These are phyloP conservation scores for Arthrobotrys musiformis DNA, from an alignment of 2,329 filamentous ascomycete genomes.

Conservation along the genomic window DNA sequence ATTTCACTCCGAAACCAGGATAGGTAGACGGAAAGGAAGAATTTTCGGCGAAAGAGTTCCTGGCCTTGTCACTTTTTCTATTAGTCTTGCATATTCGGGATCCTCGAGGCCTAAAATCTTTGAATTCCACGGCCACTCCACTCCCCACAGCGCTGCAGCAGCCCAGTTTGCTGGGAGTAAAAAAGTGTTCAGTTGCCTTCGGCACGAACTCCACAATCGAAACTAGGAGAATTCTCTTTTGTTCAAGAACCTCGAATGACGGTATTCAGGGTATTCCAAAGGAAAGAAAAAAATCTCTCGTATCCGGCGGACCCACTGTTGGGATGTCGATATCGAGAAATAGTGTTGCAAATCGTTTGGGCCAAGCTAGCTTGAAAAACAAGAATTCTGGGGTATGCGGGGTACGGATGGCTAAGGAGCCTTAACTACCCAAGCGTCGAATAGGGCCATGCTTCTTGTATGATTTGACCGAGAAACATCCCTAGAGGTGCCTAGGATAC, in stretches of 20 bases:
- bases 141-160: too few relatives aligned
- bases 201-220: conserved; percentile 33
- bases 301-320: conserved; percentile 28
- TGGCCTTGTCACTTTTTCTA: neutral
- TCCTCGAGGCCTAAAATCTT: too few relatives aligned
- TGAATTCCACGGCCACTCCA: too few relatives aligned
- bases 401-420: conserved; percentile 29
- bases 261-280: conserved; percentile 38
- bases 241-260: conserved; percentile 29
- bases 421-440: conserved; percentile 21
- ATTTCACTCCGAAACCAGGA: conserved; percentile 19
- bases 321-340: conserved; percentile 27
- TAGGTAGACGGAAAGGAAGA: conserved; percentile 37
- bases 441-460: neutral
- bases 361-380: conserved; percentile 38
- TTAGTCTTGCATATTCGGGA: neutral
- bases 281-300: neutral
- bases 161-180: too few relatives aligned
- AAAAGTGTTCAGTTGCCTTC: conserved; percentile 41
- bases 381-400: conserved; percentile 52
- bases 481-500: conserved; percentile 12
- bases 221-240: conserved; percentile 26
- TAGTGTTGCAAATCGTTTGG: conserved; percentile 37
- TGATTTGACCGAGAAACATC: conserved; percentile 13
- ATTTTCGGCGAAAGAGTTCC: conserved; percentile 52